Conservation (phyloP, 73 alveolate genomes). For the Tetrahymena borealis region DNA sequence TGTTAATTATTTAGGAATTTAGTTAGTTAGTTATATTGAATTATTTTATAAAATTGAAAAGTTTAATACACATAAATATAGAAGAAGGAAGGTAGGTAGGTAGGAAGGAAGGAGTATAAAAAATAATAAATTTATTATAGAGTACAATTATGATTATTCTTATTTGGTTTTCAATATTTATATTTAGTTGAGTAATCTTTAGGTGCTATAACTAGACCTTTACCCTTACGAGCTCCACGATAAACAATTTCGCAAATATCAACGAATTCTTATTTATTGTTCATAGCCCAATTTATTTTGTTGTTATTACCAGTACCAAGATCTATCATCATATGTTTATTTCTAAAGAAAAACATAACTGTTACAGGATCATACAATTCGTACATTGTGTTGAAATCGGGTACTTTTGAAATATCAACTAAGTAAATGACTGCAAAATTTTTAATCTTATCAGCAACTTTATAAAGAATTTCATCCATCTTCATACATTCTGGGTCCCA, state of each 20-base stretch:
- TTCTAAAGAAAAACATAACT: conserved; percentile 97
- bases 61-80: too few relatives aligned
- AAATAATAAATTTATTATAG: not conserved
- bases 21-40: too few relatives aligned
- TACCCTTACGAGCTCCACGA: conserved; percentile 95
- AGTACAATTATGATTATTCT: not conserved
- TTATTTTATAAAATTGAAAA: too few relatives aligned
- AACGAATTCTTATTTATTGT: conserved; percentile 93
- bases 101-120: too few relatives aligned
- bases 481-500: conserved; percentile 96
- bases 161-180: conserved; percentile 49
- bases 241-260: conserved; percentile 88
- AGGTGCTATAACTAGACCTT: conserved; percentile 92
- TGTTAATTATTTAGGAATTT: too few relatives aligned
- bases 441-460: conserved; percentile 85
- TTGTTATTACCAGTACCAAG: conserved; percentile 97
- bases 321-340: conserved; percentile 98
- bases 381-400: conserved; percentile 98
- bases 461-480: conserved; percentile 95
- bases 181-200: conserved; percentile 83
- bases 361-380: conserved; percentile 98
- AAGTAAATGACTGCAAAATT: conserved; percentile 95
- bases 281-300: conserved; percentile 97
- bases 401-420: conserved; percentile 96
- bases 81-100: too few relatives aligned